Base-by-base conservation (phyloP, 139 green algal genomes). In the Asterochloris sp. region DNA sequence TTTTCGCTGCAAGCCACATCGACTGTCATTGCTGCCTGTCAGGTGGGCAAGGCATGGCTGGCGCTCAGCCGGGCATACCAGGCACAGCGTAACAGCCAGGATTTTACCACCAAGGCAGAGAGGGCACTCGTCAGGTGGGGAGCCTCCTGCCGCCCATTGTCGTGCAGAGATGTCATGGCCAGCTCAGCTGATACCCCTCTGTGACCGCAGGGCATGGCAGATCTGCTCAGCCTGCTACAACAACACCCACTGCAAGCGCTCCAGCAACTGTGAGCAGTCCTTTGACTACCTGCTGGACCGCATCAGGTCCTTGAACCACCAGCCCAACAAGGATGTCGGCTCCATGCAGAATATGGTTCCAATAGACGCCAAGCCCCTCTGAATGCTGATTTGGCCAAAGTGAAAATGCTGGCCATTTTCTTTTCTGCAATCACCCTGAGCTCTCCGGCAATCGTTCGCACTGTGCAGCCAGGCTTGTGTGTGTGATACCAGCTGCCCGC, bases 41-140 rank as follows among this genome's bases (percentile, higher is more conserved):
- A 82, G 60, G 82, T 82, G 60, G 82, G 82, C 15, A 85, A 85
- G 69, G 76, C 76, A 1, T 85, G 82, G 82, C 82, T 85, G 68
- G 38, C 66, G 17, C 64, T 85, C 27, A 80, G 69, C 26, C 38
- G 76, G 26, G 82, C 82, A 0, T 85, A 85, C 61, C 82, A 85
- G 76, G 38, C 67, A 38, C 77, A 74, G 62, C 62, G 24, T 23
- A 73, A 64, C n/a, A 66, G 13, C 28, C 67, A 26, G 38, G 78
- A 83, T 12, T 73, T 69, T 60, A 60, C 66, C 23, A 67, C 21
- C 29, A 83, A 73, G 61, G 78, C 78, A 24, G 64, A 83, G 17
- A 26, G 47, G 38, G 78, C 78, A 16, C 78, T 83, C 13, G 27
- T 83, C 74, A 63, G 74, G 74, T 79, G 24, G 13, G 19, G n/a